These are phyloP conservation scores for Melanopsichium pennsylvanicum DNA, from an alignment of 1,284 basidiomycete genomes.

Conservation along the genomic window DNA sequence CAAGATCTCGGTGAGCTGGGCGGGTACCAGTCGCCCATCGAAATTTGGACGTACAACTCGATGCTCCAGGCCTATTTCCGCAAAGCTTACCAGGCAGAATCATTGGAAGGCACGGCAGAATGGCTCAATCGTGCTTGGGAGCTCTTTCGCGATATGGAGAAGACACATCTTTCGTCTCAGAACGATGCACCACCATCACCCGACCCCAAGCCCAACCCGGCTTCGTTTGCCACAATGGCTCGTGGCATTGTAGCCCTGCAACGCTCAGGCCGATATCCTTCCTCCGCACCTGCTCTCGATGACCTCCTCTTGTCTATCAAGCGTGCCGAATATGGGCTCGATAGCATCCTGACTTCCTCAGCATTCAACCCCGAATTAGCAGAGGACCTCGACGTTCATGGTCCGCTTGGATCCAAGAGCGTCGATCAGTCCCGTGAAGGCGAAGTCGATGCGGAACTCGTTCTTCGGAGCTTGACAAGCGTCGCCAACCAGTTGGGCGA, in stretches of 20 bases:
- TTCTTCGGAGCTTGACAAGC: conserved; percentile 30
- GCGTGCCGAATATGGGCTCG: conserved; percentile 27
- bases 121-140: conserved; percentile 54
- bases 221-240: conserved; percentile 53
- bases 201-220: conserved; percentile 51
- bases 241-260: conserved; percentile 53
- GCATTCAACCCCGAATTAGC: conserved; percentile 37
- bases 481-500: conserved; percentile 51
- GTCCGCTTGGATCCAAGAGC: conserved; percentile 29
- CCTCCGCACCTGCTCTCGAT: conserved; percentile 29
- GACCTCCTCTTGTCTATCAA: conserved; percentile 45
- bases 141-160: conserved; percentile 54
- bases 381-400: conserved; percentile 33
- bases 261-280: conserved; percentile 38
- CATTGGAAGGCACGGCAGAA: conserved; percentile 30
- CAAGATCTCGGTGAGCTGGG: conserved; percentile 26
- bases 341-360: conserved; percentile 52
- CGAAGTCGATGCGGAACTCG: conserved; percentile 36
- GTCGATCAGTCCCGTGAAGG: conserved; percentile 41
- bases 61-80: conserved; percentile 58
- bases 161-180: conserved; percentile 1
- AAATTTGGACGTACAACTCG: conserved; percentile 57
- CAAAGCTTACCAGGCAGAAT: conserved; percentile 50
- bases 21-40: conserved; percentile 36
- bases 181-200: conserved; percentile 28